Percentiles rank a stretch among this genome's conserved stretches.
Conservation (phyloP, 78 protist genomes). For the Dictyostelium purpureum region DNA sequence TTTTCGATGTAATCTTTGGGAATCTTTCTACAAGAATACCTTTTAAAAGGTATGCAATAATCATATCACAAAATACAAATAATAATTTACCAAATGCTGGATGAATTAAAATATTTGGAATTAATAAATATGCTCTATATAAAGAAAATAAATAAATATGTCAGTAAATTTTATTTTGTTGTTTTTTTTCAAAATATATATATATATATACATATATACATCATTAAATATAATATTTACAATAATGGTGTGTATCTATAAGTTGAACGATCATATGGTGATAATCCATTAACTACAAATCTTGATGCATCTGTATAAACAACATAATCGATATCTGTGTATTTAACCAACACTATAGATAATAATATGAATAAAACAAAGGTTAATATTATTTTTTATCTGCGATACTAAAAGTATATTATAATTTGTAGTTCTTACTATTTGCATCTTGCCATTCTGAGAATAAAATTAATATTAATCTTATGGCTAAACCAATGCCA, state of each 20-base stretch:
- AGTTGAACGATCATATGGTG: slow-evolving; percentile 94
- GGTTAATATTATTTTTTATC: neutral
- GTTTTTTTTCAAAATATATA: too few relatives aligned
- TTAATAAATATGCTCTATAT: slow-evolving; percentile 80
- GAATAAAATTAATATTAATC: slow-evolving; percentile 68
- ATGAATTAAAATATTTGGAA: slow-evolving; percentile 87
- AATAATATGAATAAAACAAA: neutral
- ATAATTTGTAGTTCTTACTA: neutral
- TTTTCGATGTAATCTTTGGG: slow-evolving; percentile 37
- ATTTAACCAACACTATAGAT: slow-evolving; percentile 88
- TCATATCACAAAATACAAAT: slow-evolving; percentile 88
- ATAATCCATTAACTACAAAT: slow-evolving; percentile 85
- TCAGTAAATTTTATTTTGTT: too few relatives aligned
- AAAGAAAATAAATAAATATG: neutral
- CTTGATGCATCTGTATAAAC: slow-evolving; percentile 96
- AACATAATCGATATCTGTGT: slow-evolving; percentile 96
- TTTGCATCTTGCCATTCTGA: slow-evolving; percentile 88
- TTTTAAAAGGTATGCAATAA: slow-evolving; percentile 75
- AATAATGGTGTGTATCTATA: slow-evolving; percentile 96
- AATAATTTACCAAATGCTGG: slow-evolving; percentile 91
- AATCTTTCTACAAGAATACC: slow-evolving; percentile 7
- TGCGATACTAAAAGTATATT: neutral
- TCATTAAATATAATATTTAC: neutral
- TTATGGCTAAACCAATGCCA: slow-evolving; percentile 33
- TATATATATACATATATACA: too few relatives aligned